Evolutionary conservation across 495 filamentous ascomycete species (phyloP).

Genomic region (Penicillium silybi): DNA sequence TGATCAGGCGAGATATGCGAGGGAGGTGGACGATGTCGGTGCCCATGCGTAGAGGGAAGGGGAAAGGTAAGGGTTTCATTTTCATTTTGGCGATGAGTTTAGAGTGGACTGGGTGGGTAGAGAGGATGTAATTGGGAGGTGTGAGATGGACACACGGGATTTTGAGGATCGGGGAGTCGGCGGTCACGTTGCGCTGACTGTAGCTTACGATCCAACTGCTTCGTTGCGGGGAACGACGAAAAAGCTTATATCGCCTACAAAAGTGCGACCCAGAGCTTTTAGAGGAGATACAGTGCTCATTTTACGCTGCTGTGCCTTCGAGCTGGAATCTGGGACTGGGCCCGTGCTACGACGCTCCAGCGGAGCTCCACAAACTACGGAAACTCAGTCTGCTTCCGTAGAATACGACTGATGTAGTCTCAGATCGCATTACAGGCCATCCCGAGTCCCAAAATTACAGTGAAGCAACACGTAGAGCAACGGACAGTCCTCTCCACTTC

Average conservation of each 20-base stretch:
- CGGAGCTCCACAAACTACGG: background rate
- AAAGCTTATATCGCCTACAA: background rate
- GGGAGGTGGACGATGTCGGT: conserved; percentile 54
- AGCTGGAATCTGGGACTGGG: background rate
- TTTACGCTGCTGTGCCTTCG: background rate
- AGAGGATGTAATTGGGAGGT: conserved; percentile 1
- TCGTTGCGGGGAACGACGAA: background rate
- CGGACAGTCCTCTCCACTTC: background rate
- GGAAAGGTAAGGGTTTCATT: conserved; percentile 38
- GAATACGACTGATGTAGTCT: background rate
- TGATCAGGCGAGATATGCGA: conserved; percentile 44
- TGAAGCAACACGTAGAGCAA: background rate
- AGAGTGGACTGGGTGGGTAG: background rate
- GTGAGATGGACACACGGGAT: background rate
- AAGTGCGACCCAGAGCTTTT: background rate
- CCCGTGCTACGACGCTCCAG: background rate
- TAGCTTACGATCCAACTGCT: background rate
- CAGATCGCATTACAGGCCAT: background rate
- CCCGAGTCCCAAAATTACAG: background rate
- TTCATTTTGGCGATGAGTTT: conserved; percentile 18
- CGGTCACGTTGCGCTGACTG: background rate
- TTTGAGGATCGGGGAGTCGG: background rate
- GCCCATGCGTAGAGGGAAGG: conserved; percentile 43
- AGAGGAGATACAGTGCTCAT: background rate
- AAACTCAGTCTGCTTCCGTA: background rate